A percentile compares a stretch with the other conserved stretches of the same genome.
These are phyloP conservation scores for Tetrahymena elliotti DNA, from an alignment of 73 alveolate species.

Conservation along the genomic window DNA sequence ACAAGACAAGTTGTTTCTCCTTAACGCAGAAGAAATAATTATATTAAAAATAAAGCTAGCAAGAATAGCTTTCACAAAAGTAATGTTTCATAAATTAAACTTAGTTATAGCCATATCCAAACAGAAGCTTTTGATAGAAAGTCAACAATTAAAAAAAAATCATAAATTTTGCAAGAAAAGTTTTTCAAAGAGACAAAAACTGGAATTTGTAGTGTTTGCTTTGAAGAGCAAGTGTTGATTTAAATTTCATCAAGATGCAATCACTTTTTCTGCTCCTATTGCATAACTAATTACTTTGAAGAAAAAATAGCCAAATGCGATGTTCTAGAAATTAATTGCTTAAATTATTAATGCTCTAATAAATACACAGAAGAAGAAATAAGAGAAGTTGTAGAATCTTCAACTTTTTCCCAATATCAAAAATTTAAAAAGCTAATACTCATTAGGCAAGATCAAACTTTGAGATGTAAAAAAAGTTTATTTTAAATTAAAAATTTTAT, in stretches of 20 bases:
- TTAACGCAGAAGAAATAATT: background rate
- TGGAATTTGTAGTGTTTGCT: background rate
- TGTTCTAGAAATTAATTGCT: background rate
- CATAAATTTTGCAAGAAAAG: background rate
- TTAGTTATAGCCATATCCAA: background rate
- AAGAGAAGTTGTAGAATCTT: background rate
- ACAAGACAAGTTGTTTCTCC: background rate
- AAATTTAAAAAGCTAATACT: background rate
- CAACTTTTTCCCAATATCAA: background rate
- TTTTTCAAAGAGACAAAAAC: background rate
- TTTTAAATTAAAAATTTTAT: too few species aligned
- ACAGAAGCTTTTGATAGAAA: background rate
- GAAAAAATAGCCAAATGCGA: background rate
- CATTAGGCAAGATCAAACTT: background rate
- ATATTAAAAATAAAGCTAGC: background rate
- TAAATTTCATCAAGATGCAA: background rate
- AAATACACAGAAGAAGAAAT: background rate
- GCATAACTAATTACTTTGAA: background rate
- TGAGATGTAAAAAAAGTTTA: background rate
- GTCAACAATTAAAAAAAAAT: background rate
- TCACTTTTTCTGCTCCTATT: background rate
- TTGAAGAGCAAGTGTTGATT: background rate
- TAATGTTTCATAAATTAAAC: background rate
- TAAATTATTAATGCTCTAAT: background rate
- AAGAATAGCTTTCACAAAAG: background rate